Conservation (phyloP, 768 basidiomycete genomes). For the Lentinula guzmanii region DNA sequence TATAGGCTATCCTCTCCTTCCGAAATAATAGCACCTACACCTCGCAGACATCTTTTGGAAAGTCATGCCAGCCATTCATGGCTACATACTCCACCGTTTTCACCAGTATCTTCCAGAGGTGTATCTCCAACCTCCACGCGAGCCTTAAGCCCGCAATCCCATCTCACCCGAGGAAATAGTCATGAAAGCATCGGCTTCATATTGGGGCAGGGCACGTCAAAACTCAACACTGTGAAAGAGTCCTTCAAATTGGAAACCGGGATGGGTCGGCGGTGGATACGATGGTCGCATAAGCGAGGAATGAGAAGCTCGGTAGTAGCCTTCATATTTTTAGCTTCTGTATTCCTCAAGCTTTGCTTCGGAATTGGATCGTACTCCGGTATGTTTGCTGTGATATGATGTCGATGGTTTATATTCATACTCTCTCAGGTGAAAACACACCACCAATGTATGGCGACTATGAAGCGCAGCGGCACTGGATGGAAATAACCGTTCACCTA, state of each 20-base stretch:
- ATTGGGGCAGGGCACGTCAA: slow-evolving; percentile 23
- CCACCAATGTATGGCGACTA: slow-evolving; percentile 91
- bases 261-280: slow-evolving; percentile 59
- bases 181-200: slow-evolving; percentile 38
- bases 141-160: slow-evolving; percentile 18
- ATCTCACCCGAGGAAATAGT: slow-evolving; percentile 11
- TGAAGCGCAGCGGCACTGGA: slow-evolving; percentile 93
- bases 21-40: slow-evolving; percentile 58
- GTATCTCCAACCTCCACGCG: slow-evolving; percentile 35
- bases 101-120: slow-evolving; percentile 41
- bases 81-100: slow-evolving; percentile 45
- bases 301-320: slow-evolving; percentile 59
- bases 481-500: slow-evolving; percentile 81
- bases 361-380: slow-evolving; percentile 83
- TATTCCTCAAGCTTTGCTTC: slow-evolving; percentile 60
- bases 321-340: slow-evolving; percentile 42
- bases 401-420: not conserved
- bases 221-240: slow-evolving; percentile 3
- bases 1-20: slow-evolving; percentile 8
- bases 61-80: slow-evolving; percentile 53
- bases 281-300: slow-evolving; percentile 74
- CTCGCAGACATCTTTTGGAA: slow-evolving; percentile 62
- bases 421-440: slow-evolving; percentile 47
- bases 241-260: slow-evolving; percentile 21
- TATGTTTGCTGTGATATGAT: slow-evolving; percentile 26